These are phyloP conservation scores for Aspergillus homomorphus DNA, from an alignment of 495 filamentous ascomycete species.

Conservation along the genomic window DNA sequence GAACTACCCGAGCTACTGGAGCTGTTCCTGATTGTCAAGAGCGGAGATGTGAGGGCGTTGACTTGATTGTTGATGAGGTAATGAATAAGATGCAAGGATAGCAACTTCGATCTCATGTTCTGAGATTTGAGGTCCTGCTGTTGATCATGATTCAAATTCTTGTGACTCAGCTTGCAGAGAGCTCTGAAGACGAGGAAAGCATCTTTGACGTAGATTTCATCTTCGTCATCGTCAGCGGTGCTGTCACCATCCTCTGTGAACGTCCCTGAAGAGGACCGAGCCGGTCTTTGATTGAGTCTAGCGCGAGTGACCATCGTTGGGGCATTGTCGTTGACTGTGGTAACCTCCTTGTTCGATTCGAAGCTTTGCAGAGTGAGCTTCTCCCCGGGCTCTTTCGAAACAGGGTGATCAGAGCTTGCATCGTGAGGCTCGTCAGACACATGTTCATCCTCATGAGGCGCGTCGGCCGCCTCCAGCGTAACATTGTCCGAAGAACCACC, in stretches of 20 bases:
- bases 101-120: conserved; percentile 93
- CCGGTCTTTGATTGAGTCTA: conserved; percentile 50
- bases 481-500: conserved; percentile 32
- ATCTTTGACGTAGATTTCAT: conserved; percentile 94
- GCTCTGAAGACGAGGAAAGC: conserved; percentile 96
- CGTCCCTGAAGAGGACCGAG: conserved; percentile 53
- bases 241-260: conserved; percentile 42
- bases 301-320: conserved; percentile 87
- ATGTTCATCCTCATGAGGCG: conserved; percentile 43
- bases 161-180: conserved; percentile 96
- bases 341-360: conserved; percentile 92
- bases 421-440: conserved; percentile 48
- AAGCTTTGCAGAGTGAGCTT: conserved; percentile 95
- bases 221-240: conserved; percentile 80
- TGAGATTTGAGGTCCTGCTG: conserved; percentile 88
- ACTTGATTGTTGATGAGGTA: conserved; percentile 91
- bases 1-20: conserved; percentile 74
- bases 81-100: conserved; percentile 92
- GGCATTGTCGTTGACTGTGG: conserved; percentile 82
- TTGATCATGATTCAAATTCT: conserved; percentile 81
- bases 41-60: conserved; percentile 78
- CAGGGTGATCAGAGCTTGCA: conserved; percentile 52
- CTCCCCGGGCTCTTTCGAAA: conserved; percentile 58
- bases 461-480: conserved; percentile 36
- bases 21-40: conserved; percentile 86